Evolutionary conservation across 1,284 basidiomycete genomes (phyloP).

Genomic region (Trichosporon ovoides): DNA sequence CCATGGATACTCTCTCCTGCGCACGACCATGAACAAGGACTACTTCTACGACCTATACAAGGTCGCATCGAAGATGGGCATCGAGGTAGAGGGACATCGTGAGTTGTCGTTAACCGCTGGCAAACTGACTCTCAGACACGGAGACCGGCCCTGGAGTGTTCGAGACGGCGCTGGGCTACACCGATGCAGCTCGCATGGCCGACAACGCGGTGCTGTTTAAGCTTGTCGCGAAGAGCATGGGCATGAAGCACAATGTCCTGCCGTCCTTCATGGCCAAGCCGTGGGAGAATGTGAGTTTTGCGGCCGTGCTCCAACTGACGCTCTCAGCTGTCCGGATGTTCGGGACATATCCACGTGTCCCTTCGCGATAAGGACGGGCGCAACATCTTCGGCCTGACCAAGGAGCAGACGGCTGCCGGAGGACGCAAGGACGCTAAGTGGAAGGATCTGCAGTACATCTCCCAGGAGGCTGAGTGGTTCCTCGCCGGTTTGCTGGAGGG

Average conservation of each 20-base stretch:
- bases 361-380: slow-evolving; percentile 63
- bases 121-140: slow-evolving; percentile 66
- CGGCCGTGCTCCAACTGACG: not conserved
- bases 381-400: slow-evolving; percentile 66
- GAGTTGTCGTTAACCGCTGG: slow-evolving; percentile 44
- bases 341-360: slow-evolving; percentile 90
- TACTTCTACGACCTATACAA: slow-evolving; percentile 90
- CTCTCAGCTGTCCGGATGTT: slow-evolving; percentile 75
- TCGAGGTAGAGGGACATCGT: slow-evolving; percentile 90
- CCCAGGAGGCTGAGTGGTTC: slow-evolving; percentile 82
- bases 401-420: slow-evolving; percentile 58
- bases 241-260: slow-evolving; percentile 78
- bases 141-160: slow-evolving; percentile 89
- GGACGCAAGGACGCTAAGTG: slow-evolving; percentile 64
- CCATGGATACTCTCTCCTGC: slow-evolving; percentile 86
- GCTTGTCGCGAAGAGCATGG: slow-evolving; percentile 82
- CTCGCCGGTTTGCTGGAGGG: slow-evolving; percentile 85
- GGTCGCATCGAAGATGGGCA: slow-evolving; percentile 64
- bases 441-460: slow-evolving; percentile 77
- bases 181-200: slow-evolving; percentile 75
- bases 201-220: slow-evolving; percentile 95
- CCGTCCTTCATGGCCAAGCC: slow-evolving; percentile 99
- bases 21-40: slow-evolving; percentile 77
- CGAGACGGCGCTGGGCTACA: slow-evolving; percentile 91
- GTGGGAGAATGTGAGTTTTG: slow-evolving; percentile 68